Conservation (phyloP, 2,329 filamentous ascomycete species). For the Xylaria arbuscula region DNA sequence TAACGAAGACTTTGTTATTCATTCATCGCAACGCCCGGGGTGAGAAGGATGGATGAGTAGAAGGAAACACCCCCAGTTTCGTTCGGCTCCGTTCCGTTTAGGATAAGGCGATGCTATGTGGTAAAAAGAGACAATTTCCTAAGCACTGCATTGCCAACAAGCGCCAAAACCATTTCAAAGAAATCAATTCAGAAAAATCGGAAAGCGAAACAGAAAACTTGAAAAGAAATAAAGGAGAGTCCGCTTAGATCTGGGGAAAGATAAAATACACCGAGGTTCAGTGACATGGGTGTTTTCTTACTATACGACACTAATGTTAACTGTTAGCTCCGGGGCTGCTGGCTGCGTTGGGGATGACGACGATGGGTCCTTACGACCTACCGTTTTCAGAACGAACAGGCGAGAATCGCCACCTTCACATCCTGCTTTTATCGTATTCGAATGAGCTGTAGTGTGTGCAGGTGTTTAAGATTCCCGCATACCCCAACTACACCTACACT, state of each 20-base stretch:
- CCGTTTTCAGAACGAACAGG: slow-evolving; percentile 31
- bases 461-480: slow-evolving; percentile 11
- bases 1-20: slow-evolving; percentile 25
- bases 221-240: slow-evolving; percentile 13
- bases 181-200: slow-evolving; percentile 3
- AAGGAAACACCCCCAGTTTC: background rate
- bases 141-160: slow-evolving; percentile 20
- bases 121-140: slow-evolving; percentile 11
- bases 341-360: slow-evolving; percentile 5
- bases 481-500: slow-evolving; percentile 2
- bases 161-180: slow-evolving; percentile 1
- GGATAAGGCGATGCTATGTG: background rate
- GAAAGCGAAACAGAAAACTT: slow-evolving; percentile 12
- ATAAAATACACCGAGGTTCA: background rate
- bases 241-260: slow-evolving; percentile 14
- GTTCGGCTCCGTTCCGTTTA: slow-evolving; percentile 15
- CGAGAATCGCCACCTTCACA: slow-evolving; percentile 22
- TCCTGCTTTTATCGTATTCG: slow-evolving; percentile 13
- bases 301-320: slow-evolving; percentile 12
- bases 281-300: slow-evolving; percentile 14
- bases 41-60: slow-evolving; percentile 1
- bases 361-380: slow-evolving; percentile 26
- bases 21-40: slow-evolving; percentile 29
- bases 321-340: slow-evolving; percentile 22
- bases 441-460: slow-evolving; percentile 17